Evolutionary conservation across 2,329 filamentous ascomycete species (phyloP).

Genomic region (Lasiodiplodia gonubiensis): DNA sequence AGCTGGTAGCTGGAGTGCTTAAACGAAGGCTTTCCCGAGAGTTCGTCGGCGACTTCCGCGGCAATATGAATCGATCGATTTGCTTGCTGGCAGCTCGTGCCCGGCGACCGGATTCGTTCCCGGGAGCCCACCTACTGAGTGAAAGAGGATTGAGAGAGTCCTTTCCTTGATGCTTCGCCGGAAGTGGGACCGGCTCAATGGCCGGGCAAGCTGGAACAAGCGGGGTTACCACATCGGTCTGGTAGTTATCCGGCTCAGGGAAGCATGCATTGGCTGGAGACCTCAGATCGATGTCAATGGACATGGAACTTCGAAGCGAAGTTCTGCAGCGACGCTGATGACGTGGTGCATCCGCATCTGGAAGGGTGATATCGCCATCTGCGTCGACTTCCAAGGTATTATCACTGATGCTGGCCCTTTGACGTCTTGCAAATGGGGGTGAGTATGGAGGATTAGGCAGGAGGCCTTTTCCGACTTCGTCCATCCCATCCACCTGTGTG

Average conservation of each 20-base stretch:
- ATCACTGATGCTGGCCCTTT: background rate
- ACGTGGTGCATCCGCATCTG: conserved; percentile 17
- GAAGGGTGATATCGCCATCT: conserved; percentile 20
- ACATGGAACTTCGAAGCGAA: conserved; percentile 9
- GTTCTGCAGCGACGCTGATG: background rate
- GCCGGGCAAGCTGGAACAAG: conserved; percentile 9
- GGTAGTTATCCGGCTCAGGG: background rate
- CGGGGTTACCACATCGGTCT: background rate
- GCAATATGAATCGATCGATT: conserved; percentile 66
- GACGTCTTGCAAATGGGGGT: background rate
- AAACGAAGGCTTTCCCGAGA: conserved; percentile 59
- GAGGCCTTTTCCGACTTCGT: background rate
- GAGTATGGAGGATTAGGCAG: background rate
- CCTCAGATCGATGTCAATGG: conserved; percentile 24
- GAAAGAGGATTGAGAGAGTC: conserved; percentile 27
- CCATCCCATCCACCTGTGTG: conserved; percentile 25
- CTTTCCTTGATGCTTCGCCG: conserved; percentile 21
- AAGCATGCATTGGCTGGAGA: conserved; percentile 11
- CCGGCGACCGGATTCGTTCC: conserved; percentile 36
- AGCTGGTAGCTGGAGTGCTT: conserved; percentile 54
- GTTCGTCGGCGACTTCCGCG: conserved; percentile 49
- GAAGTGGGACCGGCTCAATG: conserved; percentile 32
- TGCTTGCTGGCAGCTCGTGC: conserved; percentile 39
- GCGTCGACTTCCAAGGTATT: conserved; percentile 8
- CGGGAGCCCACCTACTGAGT: conserved; percentile 39